A percentile compares a stretch with the other conserved stretches of the same genome.
phyloP scores from a whole-genome alignment of 2,329 filamentous ascomycete genomes.

The Sphaerostilbella broomeana region DNA sequence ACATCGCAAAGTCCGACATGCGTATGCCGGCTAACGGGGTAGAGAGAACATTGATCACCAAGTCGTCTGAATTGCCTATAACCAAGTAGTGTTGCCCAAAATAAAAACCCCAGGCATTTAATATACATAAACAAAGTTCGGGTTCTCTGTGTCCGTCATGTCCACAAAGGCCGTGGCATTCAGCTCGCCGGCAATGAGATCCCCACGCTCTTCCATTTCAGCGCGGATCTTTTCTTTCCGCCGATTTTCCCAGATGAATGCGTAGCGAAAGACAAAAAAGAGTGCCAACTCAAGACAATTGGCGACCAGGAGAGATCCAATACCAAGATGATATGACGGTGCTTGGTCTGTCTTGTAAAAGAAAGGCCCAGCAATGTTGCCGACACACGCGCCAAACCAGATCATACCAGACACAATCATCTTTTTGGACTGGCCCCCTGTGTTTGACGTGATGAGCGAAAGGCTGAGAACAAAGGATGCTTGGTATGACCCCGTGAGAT shows the following conservation, averaged over 20 bases:
- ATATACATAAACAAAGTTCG: slow-evolving; percentile 36
- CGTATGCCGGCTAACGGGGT: too few relatives aligned
- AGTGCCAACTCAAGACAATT: slow-evolving; percentile 33
- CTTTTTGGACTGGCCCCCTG: slow-evolving; percentile 54
- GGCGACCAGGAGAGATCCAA: slow-evolving; percentile 35
- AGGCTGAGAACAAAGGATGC: slow-evolving; percentile 35
- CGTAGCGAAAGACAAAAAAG: slow-evolving; percentile 33
- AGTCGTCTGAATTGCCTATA: too few relatives aligned
- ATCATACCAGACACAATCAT: slow-evolving; percentile 57
- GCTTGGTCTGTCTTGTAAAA: slow-evolving; percentile 53
- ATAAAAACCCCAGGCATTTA: slow-evolving; percentile 18
- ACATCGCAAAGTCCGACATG: too few relatives aligned
- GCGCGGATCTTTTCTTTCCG: slow-evolving; percentile 30
- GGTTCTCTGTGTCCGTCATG: slow-evolving; percentile 38
- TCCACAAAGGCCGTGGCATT: slow-evolving; percentile 36
- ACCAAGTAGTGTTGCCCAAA: too few relatives aligned
- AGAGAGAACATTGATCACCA: too few relatives aligned
- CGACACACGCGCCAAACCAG: slow-evolving; percentile 53
- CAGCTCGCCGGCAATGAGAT: slow-evolving; percentile 21
- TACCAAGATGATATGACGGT: slow-evolving; percentile 34
- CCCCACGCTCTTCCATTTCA: slow-evolving; percentile 22
- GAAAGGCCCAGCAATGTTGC: slow-evolving; percentile 57
- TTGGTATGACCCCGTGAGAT: slow-evolving; percentile 33
- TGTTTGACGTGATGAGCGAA: slow-evolving; percentile 43
- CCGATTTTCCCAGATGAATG: slow-evolving; percentile 35